Evolutionary conservation across 1,284 basidiomycete species (phyloP), one percentile per base, ranked within the genome.

Genomic region (Amylostereum chailletii): DNA sequence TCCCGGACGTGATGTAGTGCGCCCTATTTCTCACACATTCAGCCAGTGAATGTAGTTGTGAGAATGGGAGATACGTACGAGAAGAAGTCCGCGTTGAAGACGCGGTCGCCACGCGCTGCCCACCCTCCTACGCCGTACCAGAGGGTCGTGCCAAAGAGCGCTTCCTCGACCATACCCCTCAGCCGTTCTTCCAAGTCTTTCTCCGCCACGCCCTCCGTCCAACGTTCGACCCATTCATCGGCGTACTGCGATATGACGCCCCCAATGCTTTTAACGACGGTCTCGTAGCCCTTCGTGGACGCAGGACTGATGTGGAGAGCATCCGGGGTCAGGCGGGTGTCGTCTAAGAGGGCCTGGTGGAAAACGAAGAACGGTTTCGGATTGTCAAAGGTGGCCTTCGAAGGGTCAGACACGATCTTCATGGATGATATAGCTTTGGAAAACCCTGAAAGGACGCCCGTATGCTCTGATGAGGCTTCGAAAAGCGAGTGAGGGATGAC

Each of bases 161-260:
- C 58, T 48, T 77, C 70, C 53, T 76, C 74, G 36, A 74, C 58
- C 47, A 74, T 71, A 27, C 64, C 58, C 46, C 65, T 65, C 5
- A 56, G 45, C 33, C 51, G 47, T 43, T 47, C 50, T 46, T 56
- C 55, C 10, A 72, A 53, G 9, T 71, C 67, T 10, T 57, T 56
- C 5, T 62, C 62, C 3, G 65, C 52, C 2, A 54, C 54, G 61
- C 60, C 49, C 7, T 62, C 60, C 1, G 61, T 52, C 26, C 67
- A 58, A 41, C 68, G 64, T 5, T 74, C 64, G 8, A 61, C 65
- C 83, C 81, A 86, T 53, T 71, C 67, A 3, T 66, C 60, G 9
- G 72, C 72, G 47, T 78, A 70, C 19, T 69, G 61, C 5, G 65
- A 59, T 7, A 83, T 61, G 4, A 65, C 60, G 2, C 67, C 61